A percentile compares a stretch with the other conserved stretches of the same genome.
phyloP scores from a whole-genome alignment of 495 filamentous ascomycete genomes.

The Trichocladium uniseriatum region DNA sequence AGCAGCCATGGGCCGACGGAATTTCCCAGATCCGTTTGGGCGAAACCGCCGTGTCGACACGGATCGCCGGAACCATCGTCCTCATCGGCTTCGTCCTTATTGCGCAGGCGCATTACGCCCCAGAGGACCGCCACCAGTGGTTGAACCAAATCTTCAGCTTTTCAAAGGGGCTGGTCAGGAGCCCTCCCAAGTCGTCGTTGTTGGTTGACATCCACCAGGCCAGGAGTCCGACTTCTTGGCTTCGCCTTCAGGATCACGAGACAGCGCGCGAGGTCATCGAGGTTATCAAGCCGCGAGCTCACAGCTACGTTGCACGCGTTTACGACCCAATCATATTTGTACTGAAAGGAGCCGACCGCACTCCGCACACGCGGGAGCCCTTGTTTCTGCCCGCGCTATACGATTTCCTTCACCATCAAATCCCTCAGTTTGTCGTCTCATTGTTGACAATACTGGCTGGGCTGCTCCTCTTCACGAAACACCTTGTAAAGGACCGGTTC shows the following conservation, averaged over 20 bases:
- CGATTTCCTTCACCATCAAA: slow-evolving; percentile 48
- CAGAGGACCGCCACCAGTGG: slow-evolving; percentile 38
- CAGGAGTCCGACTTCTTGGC: slow-evolving; percentile 59
- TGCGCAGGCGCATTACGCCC: slow-evolving; percentile 58
- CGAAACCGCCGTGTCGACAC: slow-evolving; percentile 45
- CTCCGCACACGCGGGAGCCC: slow-evolving; percentile 30
- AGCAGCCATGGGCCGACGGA: slow-evolving; percentile 41
- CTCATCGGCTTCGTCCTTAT: slow-evolving; percentile 52
- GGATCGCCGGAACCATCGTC: slow-evolving; percentile 51
- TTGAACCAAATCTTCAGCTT: slow-evolving; percentile 30
- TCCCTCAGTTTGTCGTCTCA: slow-evolving; percentile 45
- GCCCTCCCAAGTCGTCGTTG: slow-evolving; percentile 30
- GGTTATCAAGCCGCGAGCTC: slow-evolving; percentile 53
- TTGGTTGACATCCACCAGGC: slow-evolving; percentile 53
- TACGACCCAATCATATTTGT: slow-evolving; percentile 61
- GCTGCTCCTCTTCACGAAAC: slow-evolving; percentile 56
- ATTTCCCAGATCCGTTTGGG: slow-evolving; percentile 42
- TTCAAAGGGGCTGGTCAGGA: slow-evolving; percentile 16
- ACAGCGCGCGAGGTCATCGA: slow-evolving; percentile 62
- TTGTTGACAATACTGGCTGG: slow-evolving; percentile 46
- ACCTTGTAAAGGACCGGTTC: slow-evolving; percentile 49
- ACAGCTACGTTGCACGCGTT: slow-evolving; percentile 57
- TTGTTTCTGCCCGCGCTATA: slow-evolving; percentile 44
- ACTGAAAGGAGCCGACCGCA: slow-evolving; percentile 52
- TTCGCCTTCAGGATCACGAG: slow-evolving; percentile 62